A percentile compares a stretch with the other conserved stretches of the same genome.
phyloP scores from a whole-genome alignment of 352 stramenopile genomes.

The Globisporangium orthogonon region DNA sequence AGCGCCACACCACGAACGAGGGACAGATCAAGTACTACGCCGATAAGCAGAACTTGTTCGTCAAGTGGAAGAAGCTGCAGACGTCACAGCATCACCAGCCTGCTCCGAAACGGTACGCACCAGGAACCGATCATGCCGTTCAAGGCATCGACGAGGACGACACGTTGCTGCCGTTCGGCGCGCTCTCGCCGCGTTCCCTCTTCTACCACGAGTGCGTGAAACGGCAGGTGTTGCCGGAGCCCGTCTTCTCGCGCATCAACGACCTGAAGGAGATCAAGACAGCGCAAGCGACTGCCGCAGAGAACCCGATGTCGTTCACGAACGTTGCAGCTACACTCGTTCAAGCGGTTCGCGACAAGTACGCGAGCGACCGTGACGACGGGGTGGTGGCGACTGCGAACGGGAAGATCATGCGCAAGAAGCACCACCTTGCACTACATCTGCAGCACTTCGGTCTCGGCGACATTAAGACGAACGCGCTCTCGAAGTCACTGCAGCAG shows the following conservation, averaged over 20 bases:
- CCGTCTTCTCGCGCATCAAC: slow-evolving; percentile 67
- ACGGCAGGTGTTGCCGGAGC: slow-evolving; percentile 52
- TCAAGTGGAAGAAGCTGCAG: slow-evolving; percentile 71
- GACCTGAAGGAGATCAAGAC: slow-evolving; percentile 18
- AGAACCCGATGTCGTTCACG: slow-evolving; percentile 22
- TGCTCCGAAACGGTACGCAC: too few relatives aligned
- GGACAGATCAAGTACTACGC: slow-evolving; percentile 63
- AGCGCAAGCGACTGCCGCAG: neutral
- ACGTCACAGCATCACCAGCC: slow-evolving; percentile 44
- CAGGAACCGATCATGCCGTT: too few relatives aligned
- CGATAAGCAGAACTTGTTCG: slow-evolving; percentile 67
- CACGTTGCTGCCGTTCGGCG: slow-evolving; percentile 16
- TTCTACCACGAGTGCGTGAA: slow-evolving; percentile 64
- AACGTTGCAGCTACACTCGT: slow-evolving; percentile 34
- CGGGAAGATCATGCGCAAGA: slow-evolving; percentile 24
- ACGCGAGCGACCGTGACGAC: slow-evolving; percentile 19
- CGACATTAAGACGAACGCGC: slow-evolving; percentile 45
- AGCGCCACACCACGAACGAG: slow-evolving; percentile 39
- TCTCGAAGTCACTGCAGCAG: slow-evolving; percentile 44
- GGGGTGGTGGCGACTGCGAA: slow-evolving; percentile 18
- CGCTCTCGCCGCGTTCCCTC: slow-evolving; percentile 53
- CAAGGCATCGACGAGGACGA: slow-evolving; percentile 17
- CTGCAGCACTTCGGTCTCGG: slow-evolving; percentile 72
- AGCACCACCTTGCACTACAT: slow-evolving; percentile 40
- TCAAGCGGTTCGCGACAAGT: slow-evolving; percentile 21